Conservation (phyloP, 306 rosid species). For the Trichosanthes truncata region DNA sequence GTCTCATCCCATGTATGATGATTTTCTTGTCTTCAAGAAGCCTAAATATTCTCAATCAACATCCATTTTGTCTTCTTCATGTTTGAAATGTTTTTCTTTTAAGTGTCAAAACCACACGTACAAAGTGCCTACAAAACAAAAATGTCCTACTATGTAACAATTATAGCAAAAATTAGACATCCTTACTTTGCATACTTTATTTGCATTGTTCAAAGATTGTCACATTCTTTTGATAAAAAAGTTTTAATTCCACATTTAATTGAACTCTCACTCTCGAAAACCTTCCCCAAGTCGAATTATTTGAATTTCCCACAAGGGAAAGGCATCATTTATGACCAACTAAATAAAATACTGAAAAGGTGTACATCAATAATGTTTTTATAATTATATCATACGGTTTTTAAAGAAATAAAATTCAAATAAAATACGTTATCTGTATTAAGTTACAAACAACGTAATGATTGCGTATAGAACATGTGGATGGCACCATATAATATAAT, state of each 20-base stretch:
- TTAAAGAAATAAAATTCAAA: neutral
- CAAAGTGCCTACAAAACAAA: neutral
- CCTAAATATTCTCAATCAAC: neutral
- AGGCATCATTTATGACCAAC: neutral
- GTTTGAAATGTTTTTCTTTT: neutral
- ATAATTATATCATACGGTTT: neutral
- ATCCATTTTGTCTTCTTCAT: too few species aligned
- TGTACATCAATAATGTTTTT: neutral
- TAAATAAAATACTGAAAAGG: neutral
- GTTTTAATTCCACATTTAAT: neutral
- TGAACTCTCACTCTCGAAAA: neutral
- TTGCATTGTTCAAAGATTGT: neutral
- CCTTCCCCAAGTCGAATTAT: neutral
- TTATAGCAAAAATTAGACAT: neutral
- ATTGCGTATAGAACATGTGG: slow-evolving; percentile 1
- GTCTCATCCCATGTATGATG: too few species aligned
- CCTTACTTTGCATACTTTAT: too few species aligned
- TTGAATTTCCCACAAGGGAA: neutral
- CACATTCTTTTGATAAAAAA: too few species aligned
- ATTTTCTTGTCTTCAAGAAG: too few species aligned
- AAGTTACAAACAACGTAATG: neutral
- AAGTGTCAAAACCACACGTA: neutral
- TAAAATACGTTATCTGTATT: slow-evolving; percentile 3
- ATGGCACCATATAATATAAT: neutral
- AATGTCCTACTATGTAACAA: neutral